Base-by-base conservation (phyloP, 352 stramenopile species). In the Ophiocytium majus region DNA sequence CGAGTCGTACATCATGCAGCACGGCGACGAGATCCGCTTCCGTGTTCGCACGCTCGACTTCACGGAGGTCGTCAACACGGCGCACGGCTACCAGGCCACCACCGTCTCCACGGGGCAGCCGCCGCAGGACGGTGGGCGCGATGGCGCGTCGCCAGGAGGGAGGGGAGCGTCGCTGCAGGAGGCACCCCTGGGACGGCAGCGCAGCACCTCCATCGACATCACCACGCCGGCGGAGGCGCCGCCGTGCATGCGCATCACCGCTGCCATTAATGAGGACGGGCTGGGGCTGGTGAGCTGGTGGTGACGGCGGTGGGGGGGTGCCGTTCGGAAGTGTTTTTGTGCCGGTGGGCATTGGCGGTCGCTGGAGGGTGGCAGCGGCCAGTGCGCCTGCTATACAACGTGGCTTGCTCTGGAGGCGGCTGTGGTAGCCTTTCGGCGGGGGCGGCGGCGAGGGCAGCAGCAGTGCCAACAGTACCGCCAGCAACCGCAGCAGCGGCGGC, bases 181-280 rank as follows among this genome's bases (percentile, higher is more conserved):
- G 0, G 78, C 78, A 43, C 17, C 36, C 9, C 33, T 57, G 19
- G 31, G 81, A 36, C 83, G 84, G 80, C 79, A 85, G 74, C 63
- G 84, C 50, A 71, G 74, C 32, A 84, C 71, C 14, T 86, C 79
- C 64, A 57, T 88, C 49, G 84, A 88, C 36, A 66, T 88, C 33
- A 85, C 80, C 36, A 80, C 37, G n/a, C 49, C 81, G 23, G 76
- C 79, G 36, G 80, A 88, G 49, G 66, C 66, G 0, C 79, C 81
- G 43, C 82, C 86, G 9, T 80, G 79, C 9, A 89, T 89, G 86
- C 81, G 34, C 50, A 88, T 89, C 49, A 80, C 80, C 23, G 86
- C 63, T 1, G 89, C 76, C 71, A 89, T 85, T 66, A 89, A 89
- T 50, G 86, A 89, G 57, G 86, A 89, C 79, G 86, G 86, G 10